phyloP scores from a whole-genome alignment of 345 rosid genomes.

The Bruguiera parviflora region DNA sequence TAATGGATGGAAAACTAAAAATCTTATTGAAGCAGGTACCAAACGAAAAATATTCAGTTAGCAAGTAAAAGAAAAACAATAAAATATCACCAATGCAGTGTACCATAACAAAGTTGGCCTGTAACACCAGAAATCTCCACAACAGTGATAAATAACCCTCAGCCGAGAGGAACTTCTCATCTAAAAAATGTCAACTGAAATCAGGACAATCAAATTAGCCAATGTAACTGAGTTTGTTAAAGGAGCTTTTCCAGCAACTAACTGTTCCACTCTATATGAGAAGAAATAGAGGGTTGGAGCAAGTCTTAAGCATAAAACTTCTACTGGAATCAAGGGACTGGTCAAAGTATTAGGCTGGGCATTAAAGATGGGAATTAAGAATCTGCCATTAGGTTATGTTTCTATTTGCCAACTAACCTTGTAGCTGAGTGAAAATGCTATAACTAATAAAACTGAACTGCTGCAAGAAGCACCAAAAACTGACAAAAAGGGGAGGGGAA shows the following conservation, averaged over 20 bases:
- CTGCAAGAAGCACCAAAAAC: too few species aligned
- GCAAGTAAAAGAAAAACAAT: not conserved
- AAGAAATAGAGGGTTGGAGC: not conserved
- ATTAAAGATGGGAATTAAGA: too few species aligned
- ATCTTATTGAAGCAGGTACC: not conserved
- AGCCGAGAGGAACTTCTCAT: not conserved
- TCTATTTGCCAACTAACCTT: too few species aligned
- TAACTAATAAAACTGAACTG: too few species aligned
- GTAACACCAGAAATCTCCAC: not conserved
- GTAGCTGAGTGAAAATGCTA: too few species aligned
- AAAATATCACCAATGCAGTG: too few species aligned
- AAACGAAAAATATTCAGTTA: not conserved
- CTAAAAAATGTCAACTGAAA: not conserved
- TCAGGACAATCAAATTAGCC: not conserved
- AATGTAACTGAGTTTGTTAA: not conserved
- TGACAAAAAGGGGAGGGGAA: too few species aligned
- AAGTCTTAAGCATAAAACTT: too few species aligned
- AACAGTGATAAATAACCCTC: not conserved
- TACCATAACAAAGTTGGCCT: too few species aligned
- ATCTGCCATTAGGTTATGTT: too few species aligned
- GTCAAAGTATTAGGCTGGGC: too few species aligned
- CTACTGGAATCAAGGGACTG: too few species aligned
- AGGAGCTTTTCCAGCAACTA: not conserved
- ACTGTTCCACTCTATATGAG: not conserved
- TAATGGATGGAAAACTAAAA: not conserved